Base-by-base conservation (phyloP, 2,329 filamentous ascomycete species). In the Clonostachys rosea region DNA sequence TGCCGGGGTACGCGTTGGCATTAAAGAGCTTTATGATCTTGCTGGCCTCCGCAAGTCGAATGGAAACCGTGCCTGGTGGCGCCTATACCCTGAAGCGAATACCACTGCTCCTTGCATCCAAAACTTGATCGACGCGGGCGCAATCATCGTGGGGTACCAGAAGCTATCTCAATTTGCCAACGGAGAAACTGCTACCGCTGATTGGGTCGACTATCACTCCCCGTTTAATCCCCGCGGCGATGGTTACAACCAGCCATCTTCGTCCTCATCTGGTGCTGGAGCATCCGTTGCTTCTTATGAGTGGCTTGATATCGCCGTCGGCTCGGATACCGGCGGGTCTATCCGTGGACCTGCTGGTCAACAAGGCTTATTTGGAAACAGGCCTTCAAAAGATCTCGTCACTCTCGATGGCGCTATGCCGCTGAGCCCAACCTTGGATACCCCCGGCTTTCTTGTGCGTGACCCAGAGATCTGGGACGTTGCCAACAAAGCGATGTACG, bases 21-120 rank as follows among this genome's bases (percentile, higher is more conserved):
- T 86, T 47, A 87, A 86, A 58, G 83, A 86, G 52, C 79, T 84
- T 42, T 81, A 73, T 54, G 70, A 82, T 51, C 61, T 85, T 37
- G 70, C 48, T 2, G 83, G 82, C 3, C 58, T 83, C 3, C 72
- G 72, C 35, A 81, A 74, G 0, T 70, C 70, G 5, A 73, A 75
- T 47, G 81, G 81, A 1, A 84, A 79, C 53, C 66, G 78, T 39
- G 79, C 81, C 1, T 86, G 75, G 66, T 78, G 77, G 47, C 64
- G 75, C 51, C 63, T 84, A 3, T 81, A 82, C 49, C 68, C 71
- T 3, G 58, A 70, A 2, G 66, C 68, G 2, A 74, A 69, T 6
- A 57, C 55, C 4, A 83, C 77, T 1, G 76, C 73, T 0, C 59
- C 73, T 0, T 67, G 73, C 0, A 69, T 87, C 0, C 78, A 83